phyloP scores from a whole-genome alignment of 2,329 filamentous ascomycete species.

The Pseudocercospora fijiensis region DNA sequence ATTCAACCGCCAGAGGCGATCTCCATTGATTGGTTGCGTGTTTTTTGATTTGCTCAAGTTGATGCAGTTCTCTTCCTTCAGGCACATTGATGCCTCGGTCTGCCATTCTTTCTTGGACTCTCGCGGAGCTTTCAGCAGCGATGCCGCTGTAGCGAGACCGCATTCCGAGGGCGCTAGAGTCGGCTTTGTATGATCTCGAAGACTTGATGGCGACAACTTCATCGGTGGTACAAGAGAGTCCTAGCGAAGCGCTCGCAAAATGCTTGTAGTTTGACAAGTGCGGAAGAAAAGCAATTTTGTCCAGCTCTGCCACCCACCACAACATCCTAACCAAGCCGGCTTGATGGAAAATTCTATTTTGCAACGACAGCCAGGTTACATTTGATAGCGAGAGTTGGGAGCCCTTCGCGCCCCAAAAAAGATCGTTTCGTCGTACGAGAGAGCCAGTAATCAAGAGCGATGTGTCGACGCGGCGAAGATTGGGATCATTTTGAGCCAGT shows the following conservation, averaged over 20 bases:
- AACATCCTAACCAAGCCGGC: slow-evolving; percentile 81
- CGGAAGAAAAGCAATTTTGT: slow-evolving; percentile 62
- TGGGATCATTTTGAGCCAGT: slow-evolving; percentile 32
- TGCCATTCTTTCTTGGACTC: slow-evolving; percentile 40
- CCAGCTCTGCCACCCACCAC: slow-evolving; percentile 65
- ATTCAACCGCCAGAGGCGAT: not conserved
- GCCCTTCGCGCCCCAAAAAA: not conserved
- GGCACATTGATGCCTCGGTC: slow-evolving; percentile 12
- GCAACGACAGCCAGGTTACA: slow-evolving; percentile 55
- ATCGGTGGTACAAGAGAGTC: slow-evolving; percentile 60
- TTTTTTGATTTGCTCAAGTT: not conserved
- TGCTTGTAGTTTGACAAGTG: slow-evolving; percentile 35
- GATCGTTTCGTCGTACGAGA: slow-evolving; percentile 26
- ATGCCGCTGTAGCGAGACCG: slow-evolving; percentile 13
- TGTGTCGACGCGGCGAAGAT: slow-evolving; percentile 60
- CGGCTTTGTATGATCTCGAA: not conserved
- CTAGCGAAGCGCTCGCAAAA: slow-evolving; percentile 38
- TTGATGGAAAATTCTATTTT: slow-evolving; percentile 55
- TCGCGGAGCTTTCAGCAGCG: slow-evolving; percentile 43
- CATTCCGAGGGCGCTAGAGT: not conserved
- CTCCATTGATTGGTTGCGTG: not conserved
- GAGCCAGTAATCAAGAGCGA: slow-evolving; percentile 62
- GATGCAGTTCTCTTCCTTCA: slow-evolving; percentile 3
- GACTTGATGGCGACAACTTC: slow-evolving; percentile 28
- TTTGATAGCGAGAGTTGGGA: slow-evolving; percentile 59